Percentiles rank a stretch among this genome's conserved stretches.
Conservation (phyloP, 371 early-diverging fungal genomes). For the Sporodiniella umbellata region DNA sequence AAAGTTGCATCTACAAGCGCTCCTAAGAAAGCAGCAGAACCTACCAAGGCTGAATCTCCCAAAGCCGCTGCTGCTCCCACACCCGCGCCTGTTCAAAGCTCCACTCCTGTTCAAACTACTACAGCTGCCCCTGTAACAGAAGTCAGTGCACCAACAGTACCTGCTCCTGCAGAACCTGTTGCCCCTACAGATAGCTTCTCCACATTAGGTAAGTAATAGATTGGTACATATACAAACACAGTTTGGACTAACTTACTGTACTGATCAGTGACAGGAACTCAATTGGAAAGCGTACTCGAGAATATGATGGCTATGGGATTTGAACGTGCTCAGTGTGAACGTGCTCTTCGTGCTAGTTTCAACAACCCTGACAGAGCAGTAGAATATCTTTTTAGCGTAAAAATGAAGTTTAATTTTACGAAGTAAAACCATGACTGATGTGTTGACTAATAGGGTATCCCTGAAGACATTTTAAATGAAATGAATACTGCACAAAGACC, state of each 20-base stretch:
- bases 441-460: constrained; percentile 47
- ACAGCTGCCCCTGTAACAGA: constrained; percentile 14
- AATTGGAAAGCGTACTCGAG: constrained; percentile 74
- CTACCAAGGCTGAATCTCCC: constrained; percentile 21
- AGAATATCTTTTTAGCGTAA: constrained; percentile 91
- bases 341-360: constrained; percentile 93
- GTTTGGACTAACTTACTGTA: no score
- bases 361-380: constrained; percentile 97
- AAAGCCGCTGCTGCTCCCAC: constrained; percentile 33
- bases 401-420: neutral
- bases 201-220: constrained; percentile 13
- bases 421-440: neutral
- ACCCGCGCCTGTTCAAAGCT: constrained; percentile 25
- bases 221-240: neutral
- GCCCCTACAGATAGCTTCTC: constrained; percentile 5
- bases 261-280: constrained; percentile 61
- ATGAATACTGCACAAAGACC: constrained; percentile 16
- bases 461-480: constrained; percentile 38
- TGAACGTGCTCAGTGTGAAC: constrained; percentile 78
- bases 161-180: constrained; percentile 12
- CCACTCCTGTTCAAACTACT: constrained; percentile 31
- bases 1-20: constrained; percentile 36
- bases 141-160: constrained; percentile 12
- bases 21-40: constrained; percentile 7
- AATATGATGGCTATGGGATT: constrained; percentile 97